Evolutionary conservation across 331 rosid species (phyloP).

Genomic region (Saraca asoca): DNA sequence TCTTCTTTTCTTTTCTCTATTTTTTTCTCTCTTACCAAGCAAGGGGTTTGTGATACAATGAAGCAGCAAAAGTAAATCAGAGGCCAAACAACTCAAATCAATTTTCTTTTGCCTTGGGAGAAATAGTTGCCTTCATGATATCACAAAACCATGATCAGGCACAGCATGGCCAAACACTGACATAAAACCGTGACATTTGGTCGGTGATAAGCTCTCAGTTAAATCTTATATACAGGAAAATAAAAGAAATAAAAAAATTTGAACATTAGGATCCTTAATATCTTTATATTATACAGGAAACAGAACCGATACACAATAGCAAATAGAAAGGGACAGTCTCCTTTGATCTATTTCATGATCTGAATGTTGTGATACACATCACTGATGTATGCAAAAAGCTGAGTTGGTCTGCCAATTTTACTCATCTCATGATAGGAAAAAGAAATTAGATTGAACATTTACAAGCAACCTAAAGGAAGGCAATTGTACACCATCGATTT

Average conservation of each 20-base stretch:
- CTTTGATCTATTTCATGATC: conserved; percentile 1
- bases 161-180: too few relatives aligned
- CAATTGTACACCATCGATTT: conserved; percentile 1
- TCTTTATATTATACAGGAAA: too few relatives aligned
- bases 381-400: not conserved
- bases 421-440: not conserved
- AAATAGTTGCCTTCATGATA: not conserved
- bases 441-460: conserved; percentile 5
- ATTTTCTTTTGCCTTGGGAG: not conserved
- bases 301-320: not conserved
- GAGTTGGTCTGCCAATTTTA: conserved; percentile 1
- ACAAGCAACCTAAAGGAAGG: conserved; percentile 13
- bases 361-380: not conserved
- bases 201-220: too few relatives aligned
- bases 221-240: not conserved
- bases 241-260: not conserved
- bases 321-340: not conserved
- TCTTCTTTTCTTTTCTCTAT: too few relatives aligned
- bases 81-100: not conserved
- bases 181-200: too few relatives aligned
- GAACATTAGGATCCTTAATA: not conserved
- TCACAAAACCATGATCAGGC: not conserved
- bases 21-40: too few relatives aligned
- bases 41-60: not conserved
- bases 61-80: not conserved